Percentiles rank a stretch among this genome's conserved stretches.
Evolutionary conservation across 164 flowering plant genomes (phyloP).

Genomic region (Hamamelis virginiana): DNA sequence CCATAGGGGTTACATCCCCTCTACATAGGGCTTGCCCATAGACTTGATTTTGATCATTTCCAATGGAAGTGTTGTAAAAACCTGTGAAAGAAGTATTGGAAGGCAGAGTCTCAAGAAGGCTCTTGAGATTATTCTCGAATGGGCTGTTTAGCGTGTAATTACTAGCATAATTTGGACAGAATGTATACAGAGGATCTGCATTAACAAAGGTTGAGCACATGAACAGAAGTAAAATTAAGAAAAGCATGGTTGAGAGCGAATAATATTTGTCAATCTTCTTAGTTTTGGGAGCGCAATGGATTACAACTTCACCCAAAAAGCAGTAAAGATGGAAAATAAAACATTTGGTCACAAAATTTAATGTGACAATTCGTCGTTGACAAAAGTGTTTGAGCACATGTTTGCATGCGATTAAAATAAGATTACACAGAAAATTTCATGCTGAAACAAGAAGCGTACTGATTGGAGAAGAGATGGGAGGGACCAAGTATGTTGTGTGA

Average conservation of each 20-base stretch:
- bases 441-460: too few relatives aligned
- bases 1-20: constrained; percentile 23
- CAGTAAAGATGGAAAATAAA: too few relatives aligned
- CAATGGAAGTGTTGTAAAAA: constrained; percentile 26
- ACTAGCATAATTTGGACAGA: neutral
- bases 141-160: constrained; percentile 13
- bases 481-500: too few relatives aligned
- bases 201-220: neutral
- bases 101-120: constrained; percentile 21
- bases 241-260: neutral
- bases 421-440: too few relatives aligned
- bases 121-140: constrained; percentile 25
- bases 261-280: neutral
- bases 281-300: neutral
- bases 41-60: constrained; percentile 16
- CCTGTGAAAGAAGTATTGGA: constrained; percentile 18
- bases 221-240: neutral
- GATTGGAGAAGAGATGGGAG: too few relatives aligned
- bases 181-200: constrained; percentile 7
- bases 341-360: too few relatives aligned
- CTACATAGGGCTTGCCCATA: constrained; percentile 35
- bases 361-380: too few relatives aligned
- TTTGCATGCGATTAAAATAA: too few relatives aligned
- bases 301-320: neutral
- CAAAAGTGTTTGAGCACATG: too few relatives aligned